These are phyloP conservation scores for Artemisia argyi DNA, from an alignment of 129 eudicot species.

Conservation along the genomic window DNA sequence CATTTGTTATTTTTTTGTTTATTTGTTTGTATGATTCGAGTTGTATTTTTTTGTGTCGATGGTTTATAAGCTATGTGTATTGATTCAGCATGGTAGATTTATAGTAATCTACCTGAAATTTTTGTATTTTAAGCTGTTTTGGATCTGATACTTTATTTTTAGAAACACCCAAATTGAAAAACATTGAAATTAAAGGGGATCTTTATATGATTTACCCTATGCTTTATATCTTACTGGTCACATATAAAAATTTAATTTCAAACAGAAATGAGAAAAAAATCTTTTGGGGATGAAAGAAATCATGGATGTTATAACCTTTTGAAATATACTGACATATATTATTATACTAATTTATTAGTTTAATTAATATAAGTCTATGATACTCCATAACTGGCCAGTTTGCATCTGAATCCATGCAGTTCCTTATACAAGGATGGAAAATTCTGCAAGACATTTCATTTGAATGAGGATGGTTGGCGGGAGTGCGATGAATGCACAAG, in stretches of 20 bases:
- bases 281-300: not conserved
- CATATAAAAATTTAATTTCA: not conserved
- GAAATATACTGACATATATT: not conserved
- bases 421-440: constrained; percentile 49
- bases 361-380: not conserved
- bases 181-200: not conserved
- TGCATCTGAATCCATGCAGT: constrained; percentile 28
- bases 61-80: too few relatives aligned
- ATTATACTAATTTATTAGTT: not conserved
- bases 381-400: not conserved
- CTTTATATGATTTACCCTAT: not conserved
- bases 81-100: not conserved
- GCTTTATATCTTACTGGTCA: not conserved
- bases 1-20: constrained; percentile 11
- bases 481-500: constrained; percentile 56
- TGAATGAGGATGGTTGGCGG: constrained; percentile 60
- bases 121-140: not conserved
- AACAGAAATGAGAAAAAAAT: not conserved
- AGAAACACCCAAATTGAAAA: not conserved
- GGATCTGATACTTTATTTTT: not conserved
- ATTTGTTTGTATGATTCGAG: not conserved
- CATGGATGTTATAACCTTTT: not conserved
- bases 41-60: not conserved
- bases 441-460: constrained; percentile 59
- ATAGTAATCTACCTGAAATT: not conserved